Conservation (phyloP, 2,329 filamentous ascomycete genomes). For the Fusarium udum region DNA sequence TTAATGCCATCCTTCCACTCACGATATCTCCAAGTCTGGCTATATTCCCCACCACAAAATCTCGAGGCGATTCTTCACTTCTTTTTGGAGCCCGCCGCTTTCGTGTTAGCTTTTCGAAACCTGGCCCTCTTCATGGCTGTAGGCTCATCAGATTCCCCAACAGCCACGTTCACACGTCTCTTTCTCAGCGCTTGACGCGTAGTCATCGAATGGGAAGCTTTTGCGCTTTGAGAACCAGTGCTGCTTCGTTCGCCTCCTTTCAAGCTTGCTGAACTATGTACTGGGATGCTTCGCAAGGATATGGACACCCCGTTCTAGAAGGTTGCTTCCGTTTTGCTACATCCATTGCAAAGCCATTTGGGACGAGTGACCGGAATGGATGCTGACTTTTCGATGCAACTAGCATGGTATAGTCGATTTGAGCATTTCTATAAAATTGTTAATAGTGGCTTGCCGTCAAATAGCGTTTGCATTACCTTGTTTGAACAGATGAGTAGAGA, state of each 20-base stretch:
- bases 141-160: background rate
- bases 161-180: background rate
- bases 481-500: slow-evolving; percentile 61
- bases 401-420: slow-evolving; percentile 58
- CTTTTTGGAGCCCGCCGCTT: background rate
- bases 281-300: slow-evolving; percentile 11
- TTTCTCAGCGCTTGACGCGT: slow-evolving; percentile 8
- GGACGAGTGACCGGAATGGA: slow-evolving; percentile 48
- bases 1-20: slow-evolving; percentile 16
- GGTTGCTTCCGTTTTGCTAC: slow-evolving; percentile 41
- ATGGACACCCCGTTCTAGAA: slow-evolving; percentile 42
- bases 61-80: slow-evolving; percentile 1
- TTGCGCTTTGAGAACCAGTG: background rate
- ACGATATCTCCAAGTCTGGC: slow-evolving; percentile 13
- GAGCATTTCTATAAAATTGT: slow-evolving; percentile 51
- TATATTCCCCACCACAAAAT: slow-evolving; percentile 5
- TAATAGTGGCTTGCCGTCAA: slow-evolving; percentile 15
- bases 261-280: background rate
- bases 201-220: background rate
- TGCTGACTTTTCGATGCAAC: slow-evolving; percentile 54
- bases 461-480: slow-evolving; percentile 51
- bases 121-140: slow-evolving; percentile 5
- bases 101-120: slow-evolving; percentile 1
- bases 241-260: background rate
- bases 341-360: slow-evolving; percentile 58